Evolutionary conservation across 305 asterid species (phyloP), one percentile per base, ranked within the genome.

Genomic region (Ajuga reptans): DNA sequence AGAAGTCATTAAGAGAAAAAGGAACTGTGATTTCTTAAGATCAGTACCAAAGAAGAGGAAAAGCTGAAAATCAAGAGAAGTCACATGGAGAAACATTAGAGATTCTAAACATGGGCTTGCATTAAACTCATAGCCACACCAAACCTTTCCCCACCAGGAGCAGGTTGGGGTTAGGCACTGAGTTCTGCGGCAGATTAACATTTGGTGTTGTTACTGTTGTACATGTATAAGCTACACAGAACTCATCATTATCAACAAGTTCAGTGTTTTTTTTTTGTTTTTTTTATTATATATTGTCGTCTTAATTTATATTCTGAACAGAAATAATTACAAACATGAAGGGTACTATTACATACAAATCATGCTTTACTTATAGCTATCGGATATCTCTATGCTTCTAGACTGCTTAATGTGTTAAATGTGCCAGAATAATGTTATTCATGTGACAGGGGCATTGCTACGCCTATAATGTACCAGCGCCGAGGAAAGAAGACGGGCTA

Each of bases 41-140:
- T 33, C 34, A 68, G 39, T 31, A 55, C 50, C 64, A 33, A 57
- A 46, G 14, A 49, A 53, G 53, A 29, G 27, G 54, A 42, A 72
- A 34, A 33, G 57, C 15, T 55, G 70, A 57, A 27, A 50, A 47
- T 57, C 29, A 7, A 78, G 11, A 17, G 27, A 53, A 50, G 10
- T 33, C 50, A 50, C 24, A 21, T 0, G 33, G 5, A n/a, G 15
- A 69, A 66, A 59, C 52, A 33, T 1, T 4, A 5, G 21, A 21
- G 42, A 36, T 11, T 42, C 45, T 58, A 76, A 39, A 53, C 47
- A 8, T 37, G 62, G 58, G 68, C 4, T 56, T 47, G 73, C 24
- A 14, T 65, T 18, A n/a, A 55, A 66, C 24, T 46, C 21, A 0
- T 55, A 43, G 5, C 36, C 51, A 18, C 56, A 64, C 18, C 15